A percentile compares a stretch with the other conserved stretches of the same genome.
Evolutionary conservation across 306 rosid genomes (phyloP).

Genomic region (Comarum palustre): DNA sequence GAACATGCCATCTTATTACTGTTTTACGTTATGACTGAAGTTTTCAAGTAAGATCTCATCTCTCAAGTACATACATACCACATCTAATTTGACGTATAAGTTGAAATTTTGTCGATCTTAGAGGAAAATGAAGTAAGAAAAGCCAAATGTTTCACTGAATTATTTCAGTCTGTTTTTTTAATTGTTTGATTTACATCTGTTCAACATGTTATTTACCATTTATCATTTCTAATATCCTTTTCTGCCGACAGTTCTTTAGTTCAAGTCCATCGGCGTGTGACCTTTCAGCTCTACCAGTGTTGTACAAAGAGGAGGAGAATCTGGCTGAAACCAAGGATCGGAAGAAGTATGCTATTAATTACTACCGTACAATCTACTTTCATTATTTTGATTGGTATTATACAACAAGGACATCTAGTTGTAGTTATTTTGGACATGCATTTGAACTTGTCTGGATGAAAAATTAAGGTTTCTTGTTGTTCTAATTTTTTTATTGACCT

Average conservation of each 20-base stretch:
- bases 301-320: constrained; percentile 26
- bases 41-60: neutral
- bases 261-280: constrained; percentile 41
- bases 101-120: neutral
- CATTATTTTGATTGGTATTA: neutral
- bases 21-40: neutral
- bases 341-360: constrained; percentile 31
- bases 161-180: neutral
- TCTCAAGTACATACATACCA: neutral
- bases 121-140: neutral
- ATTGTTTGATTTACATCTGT: neutral
- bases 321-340: constrained; percentile 16
- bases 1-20: neutral
- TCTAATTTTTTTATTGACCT: neutral
- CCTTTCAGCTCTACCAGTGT: constrained; percentile 33
- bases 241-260: constrained; percentile 41
- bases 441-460: neutral
- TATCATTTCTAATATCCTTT: neutral
- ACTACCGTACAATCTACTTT: neutral
- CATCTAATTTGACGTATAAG: neutral
- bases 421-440: neutral
- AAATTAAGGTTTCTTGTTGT: neutral
- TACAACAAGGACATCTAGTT: neutral
- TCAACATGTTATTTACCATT: neutral
- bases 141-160: neutral